Evolutionary conservation across 768 basidiomycete genomes (phyloP), one percentile per base, ranked within the genome.

Genomic region (Collybia nuda): DNA sequence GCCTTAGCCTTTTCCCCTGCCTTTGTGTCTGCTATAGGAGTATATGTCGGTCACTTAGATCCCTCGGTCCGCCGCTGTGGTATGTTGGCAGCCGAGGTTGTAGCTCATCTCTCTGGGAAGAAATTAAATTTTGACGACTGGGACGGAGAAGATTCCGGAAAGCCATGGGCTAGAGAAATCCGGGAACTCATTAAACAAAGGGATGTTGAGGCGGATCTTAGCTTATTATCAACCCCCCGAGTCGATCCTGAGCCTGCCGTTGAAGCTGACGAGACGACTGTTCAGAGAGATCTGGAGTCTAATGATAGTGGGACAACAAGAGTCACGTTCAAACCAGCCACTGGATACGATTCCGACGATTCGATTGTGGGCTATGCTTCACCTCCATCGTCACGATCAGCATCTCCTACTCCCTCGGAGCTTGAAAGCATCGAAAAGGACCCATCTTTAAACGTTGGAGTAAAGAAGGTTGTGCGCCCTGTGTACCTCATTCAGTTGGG

Each of bases 401-500:
- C 80, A 5, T 95, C 93, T 1, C 95, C 94, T 0, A 88, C 88
- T 0, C 85, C 83, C 2, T 84, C 84, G 2, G 88, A 90, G 56
- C 80, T 95, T 6, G 87, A 78, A 17, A 93, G 90, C 60, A 86
- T 91, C 26, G 90, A 90, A 60, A 84, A 80, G 45, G 93, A 98
- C 57, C 95, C 95, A 0, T 86, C 89, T 1, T 70, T 96, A 29
- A 82, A 78, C 41, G 76, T 90, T 6, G 85, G 84, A 6, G 68
- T 68, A 28, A 86, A 85, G 68, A 92, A 86, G 58, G 75, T 88
- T 12, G 62, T 77, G n/a, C 78, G 84, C 15, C 97, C 97, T 0
- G 90, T 98, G 7, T 99, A 98, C 65, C 81, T 98, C 11, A 80
- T 80, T 6, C 94, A 98, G 62, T 75, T 99, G 4, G 84, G 84